Evolutionary conservation across 495 filamentous ascomycete genomes (phyloP), one percentile per base, ranked within the genome.

Genomic region (Hypoxylon cercidicola): DNA sequence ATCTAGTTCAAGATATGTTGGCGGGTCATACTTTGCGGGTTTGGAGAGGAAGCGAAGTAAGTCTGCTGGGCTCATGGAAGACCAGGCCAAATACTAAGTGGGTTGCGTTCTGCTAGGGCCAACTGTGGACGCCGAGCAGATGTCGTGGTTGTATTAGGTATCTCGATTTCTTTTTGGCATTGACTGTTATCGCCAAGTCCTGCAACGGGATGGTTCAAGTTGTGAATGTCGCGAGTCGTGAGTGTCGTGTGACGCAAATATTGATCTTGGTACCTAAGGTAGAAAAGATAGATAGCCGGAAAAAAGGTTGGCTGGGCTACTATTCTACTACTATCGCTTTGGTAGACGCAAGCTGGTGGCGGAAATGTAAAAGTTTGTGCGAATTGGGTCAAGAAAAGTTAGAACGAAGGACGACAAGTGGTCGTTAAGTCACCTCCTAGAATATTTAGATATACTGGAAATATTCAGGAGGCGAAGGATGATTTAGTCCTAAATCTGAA

Each of bases 1-100:
- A 48, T 30, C 18, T 44, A 45, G 46, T 18, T 18, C 32, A 44
- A 21, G 19, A 46, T 49, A 23, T 30, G 8, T 39, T 21, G 35
- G 50, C 35, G 37, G 6, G 25, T 28, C 90, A 77, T 78, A 98
- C 93, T 97, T 97, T 74, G 91, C 92, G 72, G 93, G 94, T 83
- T 96, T 96, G 62, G 92, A 97, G 65, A 97, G 86, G 82, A 97
- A 93, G 81, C 92, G 91, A 72, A 97, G 86, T 69, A 97, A 88
- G 78, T 97, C 93, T 82, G 88, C 89, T 78, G 87, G 88, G 88
- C 86, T 94, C 94, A 97, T 97, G 85, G 85, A 90, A 74, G 39
- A 65, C 60, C 62, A 64, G 54, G 55, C 55, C 55, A 16, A 28
- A 44, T 50, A 54, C 54, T 21, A 47, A 43, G 45, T 55, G 15